phyloP scores from a whole-genome alignment of 257 asterid genomes.

The Lavandula angustifolia region DNA sequence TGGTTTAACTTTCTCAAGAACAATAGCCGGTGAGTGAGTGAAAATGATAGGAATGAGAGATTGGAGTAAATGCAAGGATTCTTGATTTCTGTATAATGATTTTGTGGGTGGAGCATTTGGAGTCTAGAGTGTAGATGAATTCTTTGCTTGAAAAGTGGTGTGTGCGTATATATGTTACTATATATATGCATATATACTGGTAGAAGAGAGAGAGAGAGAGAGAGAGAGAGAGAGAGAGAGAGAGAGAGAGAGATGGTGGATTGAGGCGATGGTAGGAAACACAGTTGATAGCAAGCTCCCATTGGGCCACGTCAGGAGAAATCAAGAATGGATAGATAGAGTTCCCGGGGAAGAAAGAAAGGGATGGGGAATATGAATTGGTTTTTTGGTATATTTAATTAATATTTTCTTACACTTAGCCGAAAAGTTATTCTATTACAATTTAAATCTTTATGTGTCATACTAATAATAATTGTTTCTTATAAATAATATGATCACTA shows the following conservation, averaged over 20 bases:
- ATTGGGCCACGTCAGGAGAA: constrained; percentile 63
- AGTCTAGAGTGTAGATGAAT: constrained; percentile 1
- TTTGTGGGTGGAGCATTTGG: constrained; percentile 15
- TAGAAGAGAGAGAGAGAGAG: not conserved
- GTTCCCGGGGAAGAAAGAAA: not conserved
- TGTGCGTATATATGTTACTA: not conserved
- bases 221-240: not conserved
- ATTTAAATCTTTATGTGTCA: no score
- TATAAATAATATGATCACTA: no score
- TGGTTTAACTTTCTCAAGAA: constrained; percentile 11
- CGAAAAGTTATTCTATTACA: no score
- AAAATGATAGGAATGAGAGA: not conserved
- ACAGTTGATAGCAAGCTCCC: constrained; percentile 23
- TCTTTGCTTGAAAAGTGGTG: not conserved
- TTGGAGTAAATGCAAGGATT: constrained; percentile 21
- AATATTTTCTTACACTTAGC: no score
- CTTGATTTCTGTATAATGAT: not conserved
- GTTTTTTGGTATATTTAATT: no score
- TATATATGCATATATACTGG: not conserved
- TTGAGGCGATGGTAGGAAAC: constrained; percentile 10
- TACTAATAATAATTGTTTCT: no score
- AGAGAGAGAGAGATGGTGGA: constrained; percentile 6
- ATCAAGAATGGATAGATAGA: constrained; percentile 58
- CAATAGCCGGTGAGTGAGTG: not conserved
- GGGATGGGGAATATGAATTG: not conserved